A percentile compares a stretch with the other conserved stretches of the same genome.
These are phyloP conservation scores for Thermomucor indicae-seudaticae DNA, from an alignment of 371 early-diverging fungal genomes.

Conservation along the genomic window DNA sequence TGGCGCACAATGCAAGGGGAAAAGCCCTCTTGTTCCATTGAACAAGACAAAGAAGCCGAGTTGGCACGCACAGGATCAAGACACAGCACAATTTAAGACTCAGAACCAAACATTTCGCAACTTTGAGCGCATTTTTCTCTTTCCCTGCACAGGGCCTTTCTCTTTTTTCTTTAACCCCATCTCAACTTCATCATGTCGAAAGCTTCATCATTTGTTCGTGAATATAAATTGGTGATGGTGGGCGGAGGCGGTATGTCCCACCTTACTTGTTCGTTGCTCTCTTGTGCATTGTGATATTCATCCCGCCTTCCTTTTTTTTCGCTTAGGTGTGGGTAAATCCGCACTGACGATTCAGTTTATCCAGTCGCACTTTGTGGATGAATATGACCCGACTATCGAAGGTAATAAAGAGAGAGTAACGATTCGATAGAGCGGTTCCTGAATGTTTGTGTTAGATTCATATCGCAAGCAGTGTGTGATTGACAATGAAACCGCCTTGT, in stretches of 20 bases:
- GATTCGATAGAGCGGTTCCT: background rate
- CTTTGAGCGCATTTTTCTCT: too few species aligned
- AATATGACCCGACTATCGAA: constrained; percentile 87
- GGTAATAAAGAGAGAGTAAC: constrained; percentile 21
- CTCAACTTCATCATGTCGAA: too few species aligned
- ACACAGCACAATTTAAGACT: constrained; percentile 3
- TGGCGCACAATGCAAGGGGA: constrained; percentile 12
- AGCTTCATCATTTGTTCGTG: constrained; percentile 54
- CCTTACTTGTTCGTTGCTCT: too few species aligned
- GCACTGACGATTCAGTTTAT: constrained; percentile 81
- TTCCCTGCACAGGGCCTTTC: too few species aligned
- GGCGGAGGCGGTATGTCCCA: constrained; percentile 72
- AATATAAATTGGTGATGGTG: constrained; percentile 80
- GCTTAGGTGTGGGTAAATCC: constrained; percentile 63
- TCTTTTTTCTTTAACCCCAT: too few species aligned
- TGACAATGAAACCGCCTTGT: constrained; percentile 76
- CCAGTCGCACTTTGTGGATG: constrained; percentile 75
- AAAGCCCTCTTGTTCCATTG: background rate
- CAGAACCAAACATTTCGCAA: too few species aligned
- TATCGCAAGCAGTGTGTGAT: constrained; percentile 88
- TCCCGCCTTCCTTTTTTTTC: too few species aligned
- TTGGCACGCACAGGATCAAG: constrained; percentile 7
- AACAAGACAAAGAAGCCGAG: background rate
- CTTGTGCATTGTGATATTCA: background rate
- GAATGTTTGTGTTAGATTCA: constrained; percentile 56